Percentiles rank a stretch among this genome's conserved stretches.
phyloP scores from a whole-genome alignment of 352 stramenopile genomes.

The Globisporangium mamillatum region DNA sequence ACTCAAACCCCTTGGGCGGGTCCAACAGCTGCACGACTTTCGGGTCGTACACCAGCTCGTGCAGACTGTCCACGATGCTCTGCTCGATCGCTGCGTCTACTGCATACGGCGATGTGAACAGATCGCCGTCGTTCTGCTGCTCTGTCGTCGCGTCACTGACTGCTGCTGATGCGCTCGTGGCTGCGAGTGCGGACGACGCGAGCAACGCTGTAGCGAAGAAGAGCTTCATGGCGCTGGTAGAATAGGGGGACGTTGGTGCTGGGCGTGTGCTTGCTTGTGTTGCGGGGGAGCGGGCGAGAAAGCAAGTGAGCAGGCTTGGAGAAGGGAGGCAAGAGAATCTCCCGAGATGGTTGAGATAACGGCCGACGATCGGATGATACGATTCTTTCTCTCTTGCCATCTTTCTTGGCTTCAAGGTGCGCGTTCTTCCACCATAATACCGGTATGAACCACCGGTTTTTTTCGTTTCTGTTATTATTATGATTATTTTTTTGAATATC shows the following conservation, averaged over 20 bases:
- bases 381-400: neutral
- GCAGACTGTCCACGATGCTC: conserved; percentile 10
- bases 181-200: neutral
- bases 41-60: conserved; percentile 35
- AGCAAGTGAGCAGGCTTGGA: neutral
- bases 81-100: conserved; percentile 4
- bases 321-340: neutral
- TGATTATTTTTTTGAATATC: too few species aligned
- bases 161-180: neutral
- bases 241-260: neutral
- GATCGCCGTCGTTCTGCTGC: neutral
- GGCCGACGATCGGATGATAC: neutral
- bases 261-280: neutral
- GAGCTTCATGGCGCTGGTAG: neutral
- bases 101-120: conserved; percentile 2
- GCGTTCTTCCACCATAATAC: neutral
- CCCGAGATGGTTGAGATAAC: neutral
- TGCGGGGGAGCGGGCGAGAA: neutral
- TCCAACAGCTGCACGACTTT: conserved; percentile 18
- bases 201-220: neutral
- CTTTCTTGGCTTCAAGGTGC: neutral
- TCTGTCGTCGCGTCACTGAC: neutral
- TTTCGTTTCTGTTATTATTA: neutral
- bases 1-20: conserved; percentile 50
- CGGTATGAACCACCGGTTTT: neutral